Percentiles rank a stretch among this genome's conserved stretches.
Evolutionary conservation across 164 flowering plant genomes (phyloP).

Genomic region (Paratinospora sagittata): DNA sequence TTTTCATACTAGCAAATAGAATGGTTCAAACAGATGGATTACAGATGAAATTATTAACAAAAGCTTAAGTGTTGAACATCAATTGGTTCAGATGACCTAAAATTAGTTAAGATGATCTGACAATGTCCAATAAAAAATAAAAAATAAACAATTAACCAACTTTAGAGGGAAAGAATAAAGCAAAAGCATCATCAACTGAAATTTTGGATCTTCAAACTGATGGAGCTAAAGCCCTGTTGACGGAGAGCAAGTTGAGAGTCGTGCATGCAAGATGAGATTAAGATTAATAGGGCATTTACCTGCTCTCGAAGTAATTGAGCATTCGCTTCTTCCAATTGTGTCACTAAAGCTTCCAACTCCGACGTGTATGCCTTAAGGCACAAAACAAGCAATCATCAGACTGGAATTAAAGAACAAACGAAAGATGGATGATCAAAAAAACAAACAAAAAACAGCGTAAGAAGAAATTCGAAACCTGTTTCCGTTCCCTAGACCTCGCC

Average conservation of each 20-base stretch:
- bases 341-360: conserved; percentile 60
- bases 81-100: too few relatives aligned
- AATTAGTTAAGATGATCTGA: too few relatives aligned
- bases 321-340: conserved; percentile 64
- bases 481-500: conserved; percentile 71
- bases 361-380: conserved; percentile 60
- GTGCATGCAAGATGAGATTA: not conserved
- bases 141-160: too few relatives aligned
- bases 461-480: conserved; percentile 37
- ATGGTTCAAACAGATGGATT: not conserved
- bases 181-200: too few relatives aligned
- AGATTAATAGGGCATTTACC: conserved; percentile 29
- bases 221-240: too few relatives aligned
- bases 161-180: too few relatives aligned
- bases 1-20: not conserved
- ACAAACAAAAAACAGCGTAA: not conserved
- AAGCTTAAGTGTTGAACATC: too few relatives aligned
- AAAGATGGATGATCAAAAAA: not conserved
- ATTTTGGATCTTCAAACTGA: too few relatives aligned
- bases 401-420: not conserved
- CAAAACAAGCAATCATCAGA: not conserved
- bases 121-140: too few relatives aligned
- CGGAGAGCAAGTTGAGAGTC: too few relatives aligned
- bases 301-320: conserved; percentile 50
- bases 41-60: not conserved